Base-by-base conservation (phyloP, 2,329 filamentous ascomycete species). In the Alternaria dauci region DNA sequence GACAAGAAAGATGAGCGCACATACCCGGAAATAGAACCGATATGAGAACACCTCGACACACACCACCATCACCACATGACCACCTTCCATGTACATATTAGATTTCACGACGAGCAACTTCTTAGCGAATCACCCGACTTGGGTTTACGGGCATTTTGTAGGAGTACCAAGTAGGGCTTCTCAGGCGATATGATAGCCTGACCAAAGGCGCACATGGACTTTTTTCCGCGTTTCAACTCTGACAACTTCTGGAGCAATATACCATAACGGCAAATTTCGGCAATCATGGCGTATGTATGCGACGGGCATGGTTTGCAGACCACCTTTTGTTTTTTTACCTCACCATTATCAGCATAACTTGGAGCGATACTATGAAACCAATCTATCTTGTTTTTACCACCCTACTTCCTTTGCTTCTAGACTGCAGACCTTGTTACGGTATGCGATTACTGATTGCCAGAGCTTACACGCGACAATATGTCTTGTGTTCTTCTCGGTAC, bases 1-100 rank as follows among this genome's bases (percentile, higher is more conserved):
- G 67, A 68, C 18, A 62, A 69, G 32, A 47, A 52, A n/a, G 61
- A 62, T 23, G 57, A 56, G 26, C 46, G 30, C 20, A 55, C 58
- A 25, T 53, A 63, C 18, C 47, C 62, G 6, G 52, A 62, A 44
- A 59, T 62, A 41, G 38, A 41, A 25, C 14, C 39, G 30, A 55
- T 63, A 28, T 66, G 55, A 58, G 54, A 38, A 8, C 23, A 34
- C 51, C n/a, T 14, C 7, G 42, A 34, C 34, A 32, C 34, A 32
- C 34, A 39, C 34, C n/a, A 51, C 42, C 18, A 38, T 8, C 9
- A 30, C 20, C n/a, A 51, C 38, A 52, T 50, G 46, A 36, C 46
- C 30, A 32, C 46, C 32, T 48, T 39, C 42, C 34, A 51, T 57
- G 50, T 56, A 64, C 46, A 55, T 61, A 55, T 28, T 52, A 52